Base-by-base conservation (phyloP, 352 stramenopile genomes). In the Globisporangium solare region DNA sequence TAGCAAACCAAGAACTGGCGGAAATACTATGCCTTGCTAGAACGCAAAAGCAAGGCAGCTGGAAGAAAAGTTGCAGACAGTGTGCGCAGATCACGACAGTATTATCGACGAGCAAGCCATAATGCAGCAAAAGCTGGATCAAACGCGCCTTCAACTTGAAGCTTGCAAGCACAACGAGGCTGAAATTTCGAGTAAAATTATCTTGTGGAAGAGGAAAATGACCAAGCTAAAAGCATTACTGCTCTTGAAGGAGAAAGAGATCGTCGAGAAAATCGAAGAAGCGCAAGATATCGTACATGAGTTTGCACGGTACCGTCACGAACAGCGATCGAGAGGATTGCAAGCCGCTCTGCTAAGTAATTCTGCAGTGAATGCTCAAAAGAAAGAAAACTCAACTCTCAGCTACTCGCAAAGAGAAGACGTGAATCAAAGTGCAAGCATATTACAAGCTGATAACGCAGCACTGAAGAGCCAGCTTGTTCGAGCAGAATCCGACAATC, bases 1-100 rank as follows among this genome's bases (percentile, higher is more conserved):
- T 21, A 82, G 61, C 80, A 91, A 75, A 86, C 70, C 50, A 81
- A 80, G 51, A 83, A 81, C 48, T 90, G 80, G 78, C 66, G 76
- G 3, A 91, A 88, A 46, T 88, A 89, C 46, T 89, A 80, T 54
- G 56, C 73, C 3, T 56, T 62, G n/a, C 66, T 91, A 5, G 80
- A 91, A 46, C 62, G 64, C 0, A 74, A 86, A 86, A 46, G 65
- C 61, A 15, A 21, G 32, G 0, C 54, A 75, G 4, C 46, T 75
- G 6, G 54, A 80, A 39, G 62, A 58, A 18, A 74, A 82, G 21
- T 59, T 88, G 2, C 52, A 54, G 12, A 54, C 64, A 2, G 56
- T 76, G 1, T 31, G 71, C 3, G 42, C 62, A 17, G 71, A 84
- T 14, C 68, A 70, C 8, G 71, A 84, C 2, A 20, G 58, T 18